These are phyloP conservation scores for Diaporthe caulivora DNA, from an alignment of 2,329 filamentous ascomycete genomes.

Conservation along the genomic window DNA sequence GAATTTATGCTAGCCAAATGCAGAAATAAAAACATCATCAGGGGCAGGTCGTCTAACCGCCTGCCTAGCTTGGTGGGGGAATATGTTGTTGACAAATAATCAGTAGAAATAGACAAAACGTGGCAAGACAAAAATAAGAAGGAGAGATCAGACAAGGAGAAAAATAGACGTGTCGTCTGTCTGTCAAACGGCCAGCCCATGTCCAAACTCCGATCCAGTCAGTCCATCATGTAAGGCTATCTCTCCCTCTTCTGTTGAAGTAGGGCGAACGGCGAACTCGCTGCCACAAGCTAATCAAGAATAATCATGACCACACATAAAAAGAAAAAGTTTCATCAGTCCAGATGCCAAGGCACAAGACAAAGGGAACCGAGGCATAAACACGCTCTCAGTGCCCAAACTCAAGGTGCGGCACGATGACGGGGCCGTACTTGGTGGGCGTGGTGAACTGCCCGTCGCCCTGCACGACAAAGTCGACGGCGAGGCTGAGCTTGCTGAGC, in stretches of 20 bases:
- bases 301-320: not conserved
- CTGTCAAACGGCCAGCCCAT: slow-evolving; percentile 26
- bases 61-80: not conserved
- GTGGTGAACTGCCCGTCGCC: slow-evolving; percentile 84
- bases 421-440: slow-evolving; percentile 96
- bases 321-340: not conserved
- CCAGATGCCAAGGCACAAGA: too few species aligned
- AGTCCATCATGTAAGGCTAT: not conserved
- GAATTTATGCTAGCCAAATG: slow-evolving; percentile 28
- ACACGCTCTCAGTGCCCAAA: slow-evolving; percentile 68
- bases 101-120: not conserved
- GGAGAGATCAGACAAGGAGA: not conserved
- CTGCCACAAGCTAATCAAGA: not conserved
- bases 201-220: slow-evolving; percentile 9
- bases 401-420: slow-evolving; percentile 90
- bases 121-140: too few species aligned
- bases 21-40: slow-evolving; percentile 27
- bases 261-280: not conserved
- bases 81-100: not conserved
- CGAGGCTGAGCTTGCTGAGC: slow-evolving; percentile 81
- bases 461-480: slow-evolving; percentile 97
- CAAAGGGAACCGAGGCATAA: not conserved
- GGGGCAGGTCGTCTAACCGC: slow-evolving; percentile 20
- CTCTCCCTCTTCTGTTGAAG: not conserved
- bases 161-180: not conserved